A percentile compares a stretch with the other conserved stretches of the same genome.
Evolutionary conservation across 129 eudicot species (phyloP).

Genomic region (Ambrosia artemisiifolia): DNA sequence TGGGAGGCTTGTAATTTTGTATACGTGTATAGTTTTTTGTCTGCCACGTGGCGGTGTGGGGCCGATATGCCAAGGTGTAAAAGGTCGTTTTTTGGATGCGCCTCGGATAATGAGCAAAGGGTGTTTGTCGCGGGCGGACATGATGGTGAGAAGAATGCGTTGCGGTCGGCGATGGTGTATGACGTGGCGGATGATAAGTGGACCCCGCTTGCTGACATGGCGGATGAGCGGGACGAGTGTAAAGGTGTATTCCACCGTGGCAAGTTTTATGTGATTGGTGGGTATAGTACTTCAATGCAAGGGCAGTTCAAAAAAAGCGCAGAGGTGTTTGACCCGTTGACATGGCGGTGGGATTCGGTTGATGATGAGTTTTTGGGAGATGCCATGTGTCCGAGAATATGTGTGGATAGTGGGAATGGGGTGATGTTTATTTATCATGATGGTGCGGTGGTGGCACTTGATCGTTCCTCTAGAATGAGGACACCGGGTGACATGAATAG

Average conservation of each 20-base stretch:
- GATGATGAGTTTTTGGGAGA: constrained; percentile 35
- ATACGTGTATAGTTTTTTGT: constrained; percentile 48
- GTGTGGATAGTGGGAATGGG: constrained; percentile 45
- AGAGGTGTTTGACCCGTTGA: constrained; percentile 43
- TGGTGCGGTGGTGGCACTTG: constrained; percentile 32
- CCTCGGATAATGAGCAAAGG: constrained; percentile 51
- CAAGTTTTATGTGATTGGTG: constrained; percentile 77
- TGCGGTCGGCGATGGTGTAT: constrained; percentile 60
- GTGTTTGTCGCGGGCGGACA: constrained; percentile 95
- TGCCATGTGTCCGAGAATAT: constrained; percentile 55
- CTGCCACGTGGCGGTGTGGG: constrained; percentile 77
- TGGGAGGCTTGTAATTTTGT: constrained; percentile 57
- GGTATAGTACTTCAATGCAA: constrained; percentile 62
- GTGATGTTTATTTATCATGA: constrained; percentile 42
- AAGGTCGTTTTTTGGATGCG: constrained; percentile 73
- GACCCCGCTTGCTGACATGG: constrained; percentile 69
- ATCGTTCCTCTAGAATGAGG: constrained; percentile 39
- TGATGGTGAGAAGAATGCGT: constrained; percentile 65
- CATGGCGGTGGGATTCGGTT: constrained; percentile 50
- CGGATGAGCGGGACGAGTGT: constrained; percentile 63
- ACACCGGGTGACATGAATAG: constrained; percentile 34
- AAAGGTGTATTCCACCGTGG: constrained; percentile 59
- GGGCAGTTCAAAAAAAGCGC: constrained; percentile 64
- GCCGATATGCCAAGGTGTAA: constrained; percentile 63
- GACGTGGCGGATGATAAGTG: constrained; percentile 56